phyloP scores from a whole-genome alignment of 2,329 filamentous ascomycete species.

The Nemania sp. region DNA sequence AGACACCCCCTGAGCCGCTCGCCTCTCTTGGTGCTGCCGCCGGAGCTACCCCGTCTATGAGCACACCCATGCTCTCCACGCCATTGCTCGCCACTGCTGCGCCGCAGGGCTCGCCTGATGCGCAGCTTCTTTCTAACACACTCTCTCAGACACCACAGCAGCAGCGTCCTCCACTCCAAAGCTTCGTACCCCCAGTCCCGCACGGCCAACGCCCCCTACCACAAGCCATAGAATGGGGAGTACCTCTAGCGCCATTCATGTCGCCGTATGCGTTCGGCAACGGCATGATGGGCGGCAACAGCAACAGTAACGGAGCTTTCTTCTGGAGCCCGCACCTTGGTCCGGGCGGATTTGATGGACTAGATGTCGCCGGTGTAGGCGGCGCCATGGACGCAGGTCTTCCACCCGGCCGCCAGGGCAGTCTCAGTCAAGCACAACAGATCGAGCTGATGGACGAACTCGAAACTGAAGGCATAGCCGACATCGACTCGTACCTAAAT shows the following conservation, averaged over 20 bases:
- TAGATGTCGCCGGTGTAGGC: slow-evolving; percentile 25
- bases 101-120: slow-evolving; percentile 32
- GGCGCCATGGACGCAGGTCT: slow-evolving; percentile 31
- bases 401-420: slow-evolving; percentile 63
- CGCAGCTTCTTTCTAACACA: slow-evolving; percentile 26
- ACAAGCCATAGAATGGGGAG: slow-evolving; percentile 54
- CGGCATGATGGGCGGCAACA: too few species aligned
- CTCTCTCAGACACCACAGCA: slow-evolving; percentile 27
- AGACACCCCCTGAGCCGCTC: slow-evolving; percentile 37
- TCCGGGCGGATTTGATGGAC: slow-evolving; percentile 31
- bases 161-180: slow-evolving; percentile 21
- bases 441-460: slow-evolving; percentile 80
- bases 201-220: slow-evolving; percentile 50
- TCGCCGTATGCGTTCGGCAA: slow-evolving; percentile 55
- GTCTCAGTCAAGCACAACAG: slow-evolving; percentile 78
- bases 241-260: slow-evolving; percentile 55
- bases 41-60: slow-evolving; percentile 34
- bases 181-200: slow-evolving; percentile 32
- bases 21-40: slow-evolving; percentile 29
- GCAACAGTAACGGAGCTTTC: slow-evolving; percentile 44
- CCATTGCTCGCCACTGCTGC: slow-evolving; percentile 31
- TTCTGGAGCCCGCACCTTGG: slow-evolving; percentile 42
- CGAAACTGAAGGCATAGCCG: slow-evolving; percentile 67
- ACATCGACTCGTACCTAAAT: slow-evolving; percentile 64
- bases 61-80: slow-evolving; percentile 33